Evolutionary conservation across 2,329 filamentous ascomycete genomes (phyloP), one percentile per base, ranked within the genome.

Genomic region (Fusarium sp.): DNA sequence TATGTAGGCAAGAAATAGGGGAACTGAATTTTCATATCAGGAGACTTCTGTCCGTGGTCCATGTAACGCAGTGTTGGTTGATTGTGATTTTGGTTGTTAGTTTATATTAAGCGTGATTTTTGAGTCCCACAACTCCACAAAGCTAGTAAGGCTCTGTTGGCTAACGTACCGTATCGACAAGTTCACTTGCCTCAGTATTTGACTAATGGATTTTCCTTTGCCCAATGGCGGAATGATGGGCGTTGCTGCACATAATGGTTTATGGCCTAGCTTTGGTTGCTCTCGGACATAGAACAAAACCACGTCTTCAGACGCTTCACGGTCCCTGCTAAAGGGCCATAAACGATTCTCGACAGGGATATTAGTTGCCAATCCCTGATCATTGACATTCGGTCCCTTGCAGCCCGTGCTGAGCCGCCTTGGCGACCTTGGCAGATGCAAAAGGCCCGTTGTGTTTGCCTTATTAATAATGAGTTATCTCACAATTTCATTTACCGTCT

Each of bases 21-120:
- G 30, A 33, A 50, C 16, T 15, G 49, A 8, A 25, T 25, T 35
- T 25, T 52, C 9, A 25, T 15, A 0, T 25, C 8, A 35, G 16
- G 12, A 21, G 16, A 4, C 49, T 52, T 52, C 6, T 25, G 6
- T 35, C 30, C 9, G 16, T 25, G 9, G 18, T 6, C 30, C 18
- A 25, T 52, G n/a, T 52, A 33, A 52, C 16, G 12, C n/a, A 33
- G 30, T 23, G 47, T 50, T 50, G 47, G 47, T 33, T 19, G 47
- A 19, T 18, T 12, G 28, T 23, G 46, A 32, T n/a, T 28, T 50
- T 50, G 47, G 47, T 33, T 50, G 47, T 23, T 23, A 11, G 47
- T 52, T 25, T 52, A n/a, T 19, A 15, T 10, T 10, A 33, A 33
- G 30, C 30, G 47, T 52, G n/a, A 25, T 15, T 25, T 23, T 23